Evolutionary conservation across 768 basidiomycete species (phyloP).

Genomic region (Amanita phalloides): DNA sequence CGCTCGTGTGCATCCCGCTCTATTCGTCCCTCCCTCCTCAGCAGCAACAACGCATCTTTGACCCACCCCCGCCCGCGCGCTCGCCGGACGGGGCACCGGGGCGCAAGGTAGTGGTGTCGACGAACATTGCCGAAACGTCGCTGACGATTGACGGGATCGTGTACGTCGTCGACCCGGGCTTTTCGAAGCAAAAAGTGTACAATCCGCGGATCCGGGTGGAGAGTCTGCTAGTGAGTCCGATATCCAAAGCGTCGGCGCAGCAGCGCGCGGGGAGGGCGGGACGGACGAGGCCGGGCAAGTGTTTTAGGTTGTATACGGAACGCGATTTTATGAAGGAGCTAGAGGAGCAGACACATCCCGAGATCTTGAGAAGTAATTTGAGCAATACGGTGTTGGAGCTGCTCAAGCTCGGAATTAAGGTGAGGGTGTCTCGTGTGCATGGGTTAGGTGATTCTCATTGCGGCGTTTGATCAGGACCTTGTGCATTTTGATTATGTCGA

Average conservation of each 20-base stretch:
- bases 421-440: slow-evolving; percentile 11
- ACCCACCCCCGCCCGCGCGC: slow-evolving; percentile 65
- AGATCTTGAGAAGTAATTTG: slow-evolving; percentile 88
- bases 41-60: slow-evolving; percentile 86
- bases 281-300: slow-evolving; percentile 83
- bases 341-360: slow-evolving; percentile 95
- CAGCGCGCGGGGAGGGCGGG: slow-evolving; percentile 92
- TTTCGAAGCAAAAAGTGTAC: slow-evolving; percentile 82
- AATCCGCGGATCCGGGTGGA: slow-evolving; percentile 86
- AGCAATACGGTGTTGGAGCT: slow-evolving; percentile 90
- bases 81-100: slow-evolving; percentile 32
- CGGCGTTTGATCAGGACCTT: slow-evolving; percentile 43
- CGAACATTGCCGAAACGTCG: slow-evolving; percentile 93
- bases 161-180: slow-evolving; percentile 84
- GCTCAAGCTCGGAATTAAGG: slow-evolving; percentile 89
- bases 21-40: slow-evolving; percentile 84
- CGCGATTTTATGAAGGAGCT: slow-evolving; percentile 93
- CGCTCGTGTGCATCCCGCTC: slow-evolving; percentile 39
- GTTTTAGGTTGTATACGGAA: slow-evolving; percentile 86
- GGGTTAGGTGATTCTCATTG: not conserved
- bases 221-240: slow-evolving; percentile 83
- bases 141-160: slow-evolving; percentile 94
- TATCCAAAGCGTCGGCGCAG: slow-evolving; percentile 81
- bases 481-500: slow-evolving; percentile 86
- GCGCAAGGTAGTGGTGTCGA: slow-evolving; percentile 86